phyloP scores from a whole-genome alignment of 345 rosid genomes.

The Adansonia digitata region DNA sequence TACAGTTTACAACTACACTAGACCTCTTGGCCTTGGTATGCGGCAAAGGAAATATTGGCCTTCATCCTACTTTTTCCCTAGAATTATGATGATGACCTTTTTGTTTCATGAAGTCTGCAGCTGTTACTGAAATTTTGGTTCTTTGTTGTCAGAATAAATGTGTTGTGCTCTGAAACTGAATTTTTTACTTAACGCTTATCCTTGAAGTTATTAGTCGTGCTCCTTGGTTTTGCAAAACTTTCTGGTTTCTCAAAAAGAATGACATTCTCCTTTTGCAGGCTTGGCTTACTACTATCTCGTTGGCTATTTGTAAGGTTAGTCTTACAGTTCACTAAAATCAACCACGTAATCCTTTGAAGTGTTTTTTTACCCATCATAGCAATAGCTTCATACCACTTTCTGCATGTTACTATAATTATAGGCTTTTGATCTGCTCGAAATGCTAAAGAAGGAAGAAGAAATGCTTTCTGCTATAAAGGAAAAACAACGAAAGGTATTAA shows the following conservation, averaged over 20 bases:
- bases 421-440: conserved; percentile 83
- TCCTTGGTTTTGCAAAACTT: not conserved
- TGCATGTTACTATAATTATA: conserved; percentile 25
- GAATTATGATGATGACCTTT: not conserved
- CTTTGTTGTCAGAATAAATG: not conserved
- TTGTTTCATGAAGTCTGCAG: not conserved
- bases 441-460: conserved; percentile 83
- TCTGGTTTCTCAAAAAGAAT: not conserved
- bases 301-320: conserved; percentile 83
- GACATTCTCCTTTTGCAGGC: conserved; percentile 51
- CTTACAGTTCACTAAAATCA: conserved; percentile 2
- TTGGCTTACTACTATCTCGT: conserved; percentile 71
- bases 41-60: not conserved
- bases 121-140: not conserved
- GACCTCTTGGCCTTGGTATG: not conserved
- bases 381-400: conserved; percentile 9
- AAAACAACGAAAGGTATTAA: conserved; percentile 57
- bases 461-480: conserved; percentile 85
- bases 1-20: not conserved
- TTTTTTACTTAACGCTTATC: not conserved
- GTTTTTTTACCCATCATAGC: not conserved
- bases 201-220: not conserved
- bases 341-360: not conserved
- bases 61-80: not conserved
- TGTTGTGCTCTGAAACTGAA: not conserved